These are phyloP conservation scores for Pleurotus cornucopiae DNA, from an alignment of 768 basidiomycete genomes.

Conservation along the genomic window DNA sequence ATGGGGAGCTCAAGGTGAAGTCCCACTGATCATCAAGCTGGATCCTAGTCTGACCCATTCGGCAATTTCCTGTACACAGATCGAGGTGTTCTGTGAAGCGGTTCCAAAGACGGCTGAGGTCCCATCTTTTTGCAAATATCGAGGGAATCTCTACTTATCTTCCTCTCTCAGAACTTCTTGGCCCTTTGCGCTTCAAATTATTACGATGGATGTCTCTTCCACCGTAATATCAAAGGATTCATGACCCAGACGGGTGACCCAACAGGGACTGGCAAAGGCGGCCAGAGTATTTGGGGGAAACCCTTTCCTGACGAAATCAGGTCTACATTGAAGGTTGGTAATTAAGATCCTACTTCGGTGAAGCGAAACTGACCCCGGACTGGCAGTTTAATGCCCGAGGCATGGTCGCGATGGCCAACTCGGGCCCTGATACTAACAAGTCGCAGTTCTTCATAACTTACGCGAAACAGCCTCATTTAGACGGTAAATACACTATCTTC, in stretches of 20 bases:
- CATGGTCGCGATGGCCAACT: conserved; percentile 97
- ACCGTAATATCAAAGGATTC: conserved; percentile 93
- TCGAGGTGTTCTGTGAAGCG: conserved; percentile 97
- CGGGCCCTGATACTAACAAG: conserved; percentile 92
- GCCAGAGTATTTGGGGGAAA: conserved; percentile 94
- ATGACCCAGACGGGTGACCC: conserved; percentile 96
- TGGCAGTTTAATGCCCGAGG: conserved; percentile 90
- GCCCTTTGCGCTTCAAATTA: conserved; percentile 88
- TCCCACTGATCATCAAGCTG: background rate
- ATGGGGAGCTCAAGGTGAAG: conserved; percentile 89
- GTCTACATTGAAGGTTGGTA: conserved; percentile 83
- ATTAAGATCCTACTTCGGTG: conserved; percentile 12
- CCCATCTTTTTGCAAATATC: conserved; percentile 9
- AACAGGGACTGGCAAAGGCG: conserved; percentile 88
- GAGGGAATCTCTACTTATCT: conserved; percentile 12
- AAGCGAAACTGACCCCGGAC: conserved; percentile 14
- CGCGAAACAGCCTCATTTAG: conserved; percentile 89
- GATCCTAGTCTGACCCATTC: background rate
- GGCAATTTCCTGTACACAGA: conserved; percentile 37
- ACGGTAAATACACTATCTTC: conserved; percentile 92
- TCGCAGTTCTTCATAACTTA: conserved; percentile 89
- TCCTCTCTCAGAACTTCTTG: conserved; percentile 75
- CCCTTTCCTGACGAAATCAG: conserved; percentile 91
- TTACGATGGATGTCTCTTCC: conserved; percentile 83
- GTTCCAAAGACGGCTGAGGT: conserved; percentile 95